Percentiles rank a stretch among this genome's conserved stretches.
These are phyloP conservation scores for Silene conica DNA, from an alignment of 148 eudicot genomes.

Conservation along the genomic window DNA sequence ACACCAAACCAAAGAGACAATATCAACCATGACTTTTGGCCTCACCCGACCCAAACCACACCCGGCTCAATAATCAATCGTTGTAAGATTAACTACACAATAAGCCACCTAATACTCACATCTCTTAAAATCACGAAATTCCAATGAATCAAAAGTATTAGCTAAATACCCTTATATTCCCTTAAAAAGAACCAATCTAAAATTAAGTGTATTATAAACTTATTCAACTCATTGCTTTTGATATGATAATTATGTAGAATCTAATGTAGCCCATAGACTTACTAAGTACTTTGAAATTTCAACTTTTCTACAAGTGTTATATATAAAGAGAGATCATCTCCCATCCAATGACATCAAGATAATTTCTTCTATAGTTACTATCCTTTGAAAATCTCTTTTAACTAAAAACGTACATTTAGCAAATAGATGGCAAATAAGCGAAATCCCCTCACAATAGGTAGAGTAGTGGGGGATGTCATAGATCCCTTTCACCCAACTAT, in stretches of 20 bases:
- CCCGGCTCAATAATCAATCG: background rate
- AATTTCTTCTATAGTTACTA: background rate
- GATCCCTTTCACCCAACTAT: slow-evolving; percentile 53
- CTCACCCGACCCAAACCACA: background rate
- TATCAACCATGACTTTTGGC: too few relatives aligned
- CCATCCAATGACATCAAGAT: slow-evolving; percentile 1
- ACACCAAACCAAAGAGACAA: too few relatives aligned
- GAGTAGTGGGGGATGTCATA: slow-evolving; percentile 85
- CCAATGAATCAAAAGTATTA: background rate
- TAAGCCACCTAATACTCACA: background rate
- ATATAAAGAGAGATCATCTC: background rate
- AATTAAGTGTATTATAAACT: too few relatives aligned
- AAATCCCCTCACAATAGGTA: slow-evolving; percentile 62
- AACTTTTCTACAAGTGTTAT: background rate
- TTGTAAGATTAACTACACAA: background rate
- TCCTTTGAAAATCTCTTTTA: background rate
- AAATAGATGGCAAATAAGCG: slow-evolving; percentile 32
- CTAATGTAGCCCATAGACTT: background rate
- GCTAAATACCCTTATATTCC: too few relatives aligned
- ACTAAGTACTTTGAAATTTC: too few relatives aligned
- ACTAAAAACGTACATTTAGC: background rate
- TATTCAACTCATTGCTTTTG: background rate
- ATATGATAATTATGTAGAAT: background rate
- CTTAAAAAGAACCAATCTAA: too few relatives aligned
- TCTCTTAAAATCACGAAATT: background rate